Conservation (phyloP, 208 protist genomes). For the Crithidia thermophila region DNA sequence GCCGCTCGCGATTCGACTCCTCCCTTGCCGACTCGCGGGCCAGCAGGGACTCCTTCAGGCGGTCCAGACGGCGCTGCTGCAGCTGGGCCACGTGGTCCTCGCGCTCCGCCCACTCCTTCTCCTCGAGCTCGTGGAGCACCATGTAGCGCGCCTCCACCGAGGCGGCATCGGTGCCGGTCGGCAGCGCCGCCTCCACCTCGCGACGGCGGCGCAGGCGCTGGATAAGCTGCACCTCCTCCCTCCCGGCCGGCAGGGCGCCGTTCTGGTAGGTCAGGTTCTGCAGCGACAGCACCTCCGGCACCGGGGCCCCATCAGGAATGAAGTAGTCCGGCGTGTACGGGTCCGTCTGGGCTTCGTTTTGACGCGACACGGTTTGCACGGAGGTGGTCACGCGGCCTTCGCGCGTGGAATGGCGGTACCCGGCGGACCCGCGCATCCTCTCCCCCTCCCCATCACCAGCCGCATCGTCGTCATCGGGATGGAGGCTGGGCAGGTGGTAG, state of each 20-base stretch:
- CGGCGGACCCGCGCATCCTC: not conserved
- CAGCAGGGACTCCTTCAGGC: slow-evolving; percentile 51
- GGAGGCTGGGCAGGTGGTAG: slow-evolving; percentile 45
- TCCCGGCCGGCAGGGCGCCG: slow-evolving; percentile 73
- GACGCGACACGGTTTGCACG: slow-evolving; percentile 75
- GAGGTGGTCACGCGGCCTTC: slow-evolving; percentile 16
- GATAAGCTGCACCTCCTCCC: slow-evolving; percentile 89
- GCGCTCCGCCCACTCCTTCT: slow-evolving; percentile 86
- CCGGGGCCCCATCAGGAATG: slow-evolving; percentile 63
- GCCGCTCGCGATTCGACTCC: slow-evolving; percentile 46
- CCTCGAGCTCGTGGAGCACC: slow-evolving; percentile 76
- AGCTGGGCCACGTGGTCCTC: slow-evolving; percentile 79
- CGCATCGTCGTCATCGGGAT: not conserved
- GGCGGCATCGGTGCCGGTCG: slow-evolving; percentile 49
- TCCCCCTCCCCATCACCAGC: not conserved
- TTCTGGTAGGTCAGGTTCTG: slow-evolving; percentile 64
- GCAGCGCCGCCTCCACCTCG: slow-evolving; percentile 65
- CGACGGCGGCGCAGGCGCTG: slow-evolving; percentile 87
- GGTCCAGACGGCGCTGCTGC: slow-evolving; percentile 72
- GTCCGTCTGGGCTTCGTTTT: slow-evolving; percentile 91
- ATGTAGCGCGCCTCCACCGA: slow-evolving; percentile 51
- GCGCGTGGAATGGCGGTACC: too few species aligned
- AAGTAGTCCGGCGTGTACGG: slow-evolving; percentile 90
- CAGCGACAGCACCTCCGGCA: slow-evolving; percentile 77
- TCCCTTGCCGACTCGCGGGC: slow-evolving; percentile 72